Evolutionary conservation across 2,329 filamentous ascomycete genomes (phyloP).

Genomic region (Aspergillus thermomutatus): DNA sequence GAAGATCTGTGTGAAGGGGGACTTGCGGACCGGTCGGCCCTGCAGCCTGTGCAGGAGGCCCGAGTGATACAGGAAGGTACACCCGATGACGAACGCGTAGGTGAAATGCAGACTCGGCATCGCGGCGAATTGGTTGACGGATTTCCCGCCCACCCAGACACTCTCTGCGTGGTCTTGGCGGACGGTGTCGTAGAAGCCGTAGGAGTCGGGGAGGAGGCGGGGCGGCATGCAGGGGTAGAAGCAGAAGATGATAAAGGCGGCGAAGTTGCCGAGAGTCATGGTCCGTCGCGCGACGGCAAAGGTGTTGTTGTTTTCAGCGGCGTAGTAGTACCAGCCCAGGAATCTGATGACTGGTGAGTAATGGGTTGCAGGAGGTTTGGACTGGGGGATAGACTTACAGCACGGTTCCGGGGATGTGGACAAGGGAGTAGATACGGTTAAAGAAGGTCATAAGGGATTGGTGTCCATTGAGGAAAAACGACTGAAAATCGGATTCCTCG

Average conservation of each 20-base stretch:
- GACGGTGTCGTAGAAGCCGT: slow-evolving; percentile 61
- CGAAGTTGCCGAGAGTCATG: slow-evolving; percentile 60
- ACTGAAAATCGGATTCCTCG: slow-evolving; percentile 44
- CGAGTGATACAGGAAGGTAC: slow-evolving; percentile 53
- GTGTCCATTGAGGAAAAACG: slow-evolving; percentile 44
- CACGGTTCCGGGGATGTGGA: slow-evolving; percentile 52
- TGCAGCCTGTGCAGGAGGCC: slow-evolving; percentile 47
- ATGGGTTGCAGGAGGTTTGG: not conserved
- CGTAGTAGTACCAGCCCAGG: slow-evolving; percentile 43
- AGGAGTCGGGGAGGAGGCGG: slow-evolving; percentile 57
- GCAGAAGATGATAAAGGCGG: slow-evolving; percentile 61
- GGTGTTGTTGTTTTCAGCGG: slow-evolving; percentile 42
- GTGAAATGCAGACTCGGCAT: slow-evolving; percentile 59
- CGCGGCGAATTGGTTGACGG: slow-evolving; percentile 57
- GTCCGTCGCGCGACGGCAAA: slow-evolving; percentile 58
- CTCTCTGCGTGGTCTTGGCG: slow-evolving; percentile 53
- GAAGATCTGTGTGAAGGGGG: slow-evolving; percentile 39
- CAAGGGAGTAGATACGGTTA: slow-evolving; percentile 49
- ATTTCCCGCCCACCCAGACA: slow-evolving; percentile 55
- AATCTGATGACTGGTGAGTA: slow-evolving; percentile 21
- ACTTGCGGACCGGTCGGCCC: slow-evolving; percentile 41
- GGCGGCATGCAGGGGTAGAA: slow-evolving; percentile 64
- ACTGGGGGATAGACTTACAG: slow-evolving; percentile 42
- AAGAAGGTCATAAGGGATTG: slow-evolving; percentile 44
- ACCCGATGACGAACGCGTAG: slow-evolving; percentile 55